Evolutionary conservation across 257 asterid genomes (phyloP).

Genomic region (Handroanthus guayacan): DNA sequence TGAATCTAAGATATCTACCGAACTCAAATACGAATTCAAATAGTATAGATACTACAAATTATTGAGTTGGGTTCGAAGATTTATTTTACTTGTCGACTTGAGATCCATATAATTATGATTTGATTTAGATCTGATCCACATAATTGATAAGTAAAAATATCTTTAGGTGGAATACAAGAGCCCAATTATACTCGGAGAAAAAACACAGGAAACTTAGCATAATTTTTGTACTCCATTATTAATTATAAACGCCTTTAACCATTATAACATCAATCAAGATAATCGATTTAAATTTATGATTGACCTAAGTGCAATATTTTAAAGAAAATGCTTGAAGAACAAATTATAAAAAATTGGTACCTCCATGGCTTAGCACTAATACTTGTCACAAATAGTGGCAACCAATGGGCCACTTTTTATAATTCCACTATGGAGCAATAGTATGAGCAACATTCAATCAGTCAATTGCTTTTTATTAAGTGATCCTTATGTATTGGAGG

Average conservation of each 20-base stretch:
- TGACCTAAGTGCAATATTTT: not conserved
- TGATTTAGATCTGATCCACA: not conserved
- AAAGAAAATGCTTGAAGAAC: not conserved
- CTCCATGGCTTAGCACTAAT: not conserved
- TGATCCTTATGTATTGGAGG: not conserved
- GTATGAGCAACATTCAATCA: slow-evolving; percentile 2
- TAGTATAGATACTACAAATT: too few species aligned
- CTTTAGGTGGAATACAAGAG: not conserved
- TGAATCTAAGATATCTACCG: too few species aligned
- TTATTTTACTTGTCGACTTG: too few species aligned
- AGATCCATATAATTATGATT: too few species aligned
- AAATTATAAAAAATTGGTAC: not conserved
- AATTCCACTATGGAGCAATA: slow-evolving; percentile 17
- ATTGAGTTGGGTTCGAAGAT: too few species aligned
- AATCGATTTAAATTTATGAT: not conserved
- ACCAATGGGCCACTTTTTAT: not conserved
- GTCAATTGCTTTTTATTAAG: slow-evolving; percentile 9
- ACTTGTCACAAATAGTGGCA: slow-evolving; percentile 19
- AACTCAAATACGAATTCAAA: too few species aligned
- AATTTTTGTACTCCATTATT: not conserved
- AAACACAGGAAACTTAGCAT: not conserved
- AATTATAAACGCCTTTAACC: not conserved
- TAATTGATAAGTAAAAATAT: not conserved
- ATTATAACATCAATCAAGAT: not conserved
- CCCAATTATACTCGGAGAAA: not conserved